A percentile compares a stretch with the other conserved stretches of the same genome.
These are phyloP conservation scores for Irpex lacteus DNA, from an alignment of 1,284 basidiomycete genomes.

Conservation along the genomic window DNA sequence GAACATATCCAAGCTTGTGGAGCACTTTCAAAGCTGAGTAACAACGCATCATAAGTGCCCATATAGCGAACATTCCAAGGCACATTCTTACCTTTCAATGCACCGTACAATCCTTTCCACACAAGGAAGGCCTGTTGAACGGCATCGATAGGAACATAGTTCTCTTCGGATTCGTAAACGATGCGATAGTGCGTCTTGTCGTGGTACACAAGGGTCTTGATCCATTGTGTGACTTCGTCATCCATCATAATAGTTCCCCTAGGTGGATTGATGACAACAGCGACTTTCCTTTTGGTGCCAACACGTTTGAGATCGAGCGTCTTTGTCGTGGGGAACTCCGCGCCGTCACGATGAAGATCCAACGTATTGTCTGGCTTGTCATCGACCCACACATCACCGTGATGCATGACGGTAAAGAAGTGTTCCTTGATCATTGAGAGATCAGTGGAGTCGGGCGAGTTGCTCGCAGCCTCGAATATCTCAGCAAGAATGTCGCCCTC, in stretches of 20 bases:
- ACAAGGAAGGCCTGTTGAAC: neutral
- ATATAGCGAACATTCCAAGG: too few relatives aligned
- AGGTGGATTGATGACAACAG: neutral
- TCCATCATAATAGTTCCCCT: neutral
- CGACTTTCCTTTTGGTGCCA: neutral
- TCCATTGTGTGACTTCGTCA: neutral
- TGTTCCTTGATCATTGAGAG: neutral
- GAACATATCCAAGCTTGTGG: conserved; percentile 1
- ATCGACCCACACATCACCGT: conserved; percentile 1
- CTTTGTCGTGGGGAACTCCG: neutral
- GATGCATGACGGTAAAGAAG: conserved; percentile 1
- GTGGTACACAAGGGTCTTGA: neutral
- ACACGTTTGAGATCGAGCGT: neutral
- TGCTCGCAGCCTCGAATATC: neutral
- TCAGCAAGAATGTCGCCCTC: conserved; percentile 3
- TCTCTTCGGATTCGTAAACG: conserved; percentile 2
- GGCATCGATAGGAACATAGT: neutral
- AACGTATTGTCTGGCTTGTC: neutral
- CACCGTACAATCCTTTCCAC: neutral
- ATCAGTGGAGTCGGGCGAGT: neutral
- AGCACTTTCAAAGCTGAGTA: neutral
- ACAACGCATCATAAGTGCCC: neutral
- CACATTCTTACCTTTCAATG: neutral
- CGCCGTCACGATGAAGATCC: neutral
- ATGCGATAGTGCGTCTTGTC: conserved; percentile 5